These are phyloP conservation scores for Leccinellum albellum DNA, from an alignment of 768 basidiomycete species.

Conservation along the genomic window DNA sequence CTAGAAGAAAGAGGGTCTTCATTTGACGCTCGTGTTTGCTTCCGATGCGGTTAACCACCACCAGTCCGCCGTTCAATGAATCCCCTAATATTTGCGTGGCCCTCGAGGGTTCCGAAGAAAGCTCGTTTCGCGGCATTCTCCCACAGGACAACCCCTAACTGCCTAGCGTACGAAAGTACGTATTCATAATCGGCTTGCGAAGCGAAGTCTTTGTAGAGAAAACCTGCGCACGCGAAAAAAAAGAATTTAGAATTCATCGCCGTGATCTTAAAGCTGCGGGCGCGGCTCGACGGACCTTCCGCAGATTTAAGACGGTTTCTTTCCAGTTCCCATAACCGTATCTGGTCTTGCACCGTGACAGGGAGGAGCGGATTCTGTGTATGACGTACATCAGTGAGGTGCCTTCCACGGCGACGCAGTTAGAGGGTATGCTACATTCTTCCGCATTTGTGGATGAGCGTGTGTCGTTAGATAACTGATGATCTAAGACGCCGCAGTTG, in stretches of 20 bases:
- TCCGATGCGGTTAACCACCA: constrained; percentile 23
- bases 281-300: constrained; percentile 57
- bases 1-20: constrained; percentile 1
- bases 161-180: constrained; percentile 79
- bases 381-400: constrained; percentile 16
- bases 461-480: constrained; percentile 92
- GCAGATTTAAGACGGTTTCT: constrained; percentile 84
- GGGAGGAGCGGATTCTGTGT: constrained; percentile 85
- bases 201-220: constrained; percentile 83
- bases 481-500: constrained; percentile 54
- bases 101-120: constrained; percentile 80
- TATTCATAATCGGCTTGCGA: constrained; percentile 86
- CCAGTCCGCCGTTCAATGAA: constrained; percentile 73
- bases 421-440: constrained; percentile 55
- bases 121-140: constrained; percentile 69
- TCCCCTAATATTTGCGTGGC: constrained; percentile 71
- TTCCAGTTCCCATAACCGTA: constrained; percentile 96
- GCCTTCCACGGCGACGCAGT: constrained; percentile 1
- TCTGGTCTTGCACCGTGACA: constrained; percentile 97
- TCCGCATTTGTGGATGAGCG: constrained; percentile 97
- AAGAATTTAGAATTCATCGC: not conserved
- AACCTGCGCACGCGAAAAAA: constrained; percentile 48
- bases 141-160: constrained; percentile 81
- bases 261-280: constrained; percentile 10
- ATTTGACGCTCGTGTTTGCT: not conserved